Evolutionary conservation across 2,329 filamentous ascomycete genomes (phyloP).

Genomic region (Myriosclerotinia duriaeana): DNA sequence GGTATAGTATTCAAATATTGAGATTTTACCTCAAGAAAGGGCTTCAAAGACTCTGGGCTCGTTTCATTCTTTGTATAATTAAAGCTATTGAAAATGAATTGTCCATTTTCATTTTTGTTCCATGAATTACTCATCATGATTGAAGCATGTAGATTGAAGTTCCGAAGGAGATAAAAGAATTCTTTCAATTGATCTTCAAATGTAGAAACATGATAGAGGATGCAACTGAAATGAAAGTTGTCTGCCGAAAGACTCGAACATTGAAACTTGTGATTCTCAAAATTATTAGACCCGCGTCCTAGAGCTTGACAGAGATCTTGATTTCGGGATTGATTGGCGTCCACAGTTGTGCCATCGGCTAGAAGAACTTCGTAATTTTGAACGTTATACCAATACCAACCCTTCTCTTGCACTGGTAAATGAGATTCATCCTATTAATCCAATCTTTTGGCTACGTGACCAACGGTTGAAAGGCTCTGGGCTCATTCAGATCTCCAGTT

Average conservation of each 20-base stretch:
- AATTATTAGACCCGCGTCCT: neutral
- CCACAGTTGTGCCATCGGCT: neutral
- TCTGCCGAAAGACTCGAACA: constrained; percentile 2
- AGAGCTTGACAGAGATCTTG: constrained; percentile 4
- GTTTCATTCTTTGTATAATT: neutral
- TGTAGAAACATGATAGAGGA: neutral
- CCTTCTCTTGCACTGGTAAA: constrained; percentile 29
- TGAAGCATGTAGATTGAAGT: neutral
- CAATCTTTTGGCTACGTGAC: neutral
- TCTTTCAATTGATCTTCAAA: neutral
- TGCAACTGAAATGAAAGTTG: neutral
- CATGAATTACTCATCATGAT: neutral
- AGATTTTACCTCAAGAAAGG: neutral
- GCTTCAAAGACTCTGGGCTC: neutral
- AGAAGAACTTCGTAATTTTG: constrained; percentile 24
- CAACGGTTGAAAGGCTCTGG: no score
- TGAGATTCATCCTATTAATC: constrained; percentile 29
- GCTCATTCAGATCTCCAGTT: constrained; percentile 26
- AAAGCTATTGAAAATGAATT: neutral
- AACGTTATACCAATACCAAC: constrained; percentile 29
- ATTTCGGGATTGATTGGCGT: neutral
- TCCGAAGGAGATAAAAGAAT: neutral
- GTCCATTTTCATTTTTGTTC: neutral
- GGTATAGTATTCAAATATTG: constrained; percentile 7
- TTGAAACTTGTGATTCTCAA: constrained; percentile 41